Evolutionary conservation across 805 yeast species (phyloP), one percentile per base, ranked within the genome.

Genomic region (Martiniozyma abietophila): DNA sequence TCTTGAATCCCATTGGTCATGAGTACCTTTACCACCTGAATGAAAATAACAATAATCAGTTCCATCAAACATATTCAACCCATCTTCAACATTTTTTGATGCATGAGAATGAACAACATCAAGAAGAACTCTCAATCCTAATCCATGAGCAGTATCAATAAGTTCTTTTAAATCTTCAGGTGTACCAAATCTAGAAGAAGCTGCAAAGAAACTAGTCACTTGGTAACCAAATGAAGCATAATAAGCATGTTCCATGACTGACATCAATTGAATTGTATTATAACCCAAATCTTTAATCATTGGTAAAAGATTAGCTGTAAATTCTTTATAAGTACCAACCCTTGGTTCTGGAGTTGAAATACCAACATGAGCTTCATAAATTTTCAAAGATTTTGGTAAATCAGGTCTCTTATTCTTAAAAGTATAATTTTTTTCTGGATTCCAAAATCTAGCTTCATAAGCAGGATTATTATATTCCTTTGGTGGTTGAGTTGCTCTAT

Each of bases 191-290:
- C 98, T 70, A 6, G 96, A 88, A 34, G 92, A 77, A 17, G 72
- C 67, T 2, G 97, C 96, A 55, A 82, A 89, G 54, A 89, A 92
- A 40, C 80, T 82, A 16, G 97, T 88, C 18, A 89, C 77, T 58
- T 89, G 98, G 56, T 89, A 89, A n/a, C 98, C 98, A 55, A 89
- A 89, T 2, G 95, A 84, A 1, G 96, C 98, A 56, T 89, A 89
- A 55, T 89, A 89, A 2, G 98, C 97, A 56, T 89, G 98, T 59
- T 89, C 98, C 98, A 89, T 89, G 28, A 89, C 71, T 0, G 98
- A 96, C 98, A 89, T 89, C 51, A 89, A 67, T 60, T 89, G 98
- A 48, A 89, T 80, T 4, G 95, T 77, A 56, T 92, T 85, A 58
- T 89, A 89, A 24, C 96, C 96, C 40, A 88, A 67, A 42, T 79